These are phyloP conservation scores for Diddensiella caesifluorescens DNA, from an alignment of 805 yeast species.

Conservation along the genomic window DNA sequence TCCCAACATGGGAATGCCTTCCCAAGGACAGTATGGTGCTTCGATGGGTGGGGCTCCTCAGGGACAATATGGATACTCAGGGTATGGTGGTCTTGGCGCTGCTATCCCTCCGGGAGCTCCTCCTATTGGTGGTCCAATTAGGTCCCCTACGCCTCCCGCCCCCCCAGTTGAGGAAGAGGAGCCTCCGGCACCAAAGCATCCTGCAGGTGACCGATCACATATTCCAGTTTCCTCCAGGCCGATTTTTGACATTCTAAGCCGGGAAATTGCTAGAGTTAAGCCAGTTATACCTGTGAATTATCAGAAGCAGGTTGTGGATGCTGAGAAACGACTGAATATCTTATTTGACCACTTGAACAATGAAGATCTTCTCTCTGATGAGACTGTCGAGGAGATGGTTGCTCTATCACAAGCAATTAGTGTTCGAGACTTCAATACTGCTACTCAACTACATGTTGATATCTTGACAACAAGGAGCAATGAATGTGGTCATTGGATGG, in stretches of 20 bases:
- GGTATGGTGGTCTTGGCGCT: constrained; percentile 6
- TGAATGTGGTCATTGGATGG: constrained; percentile 88
- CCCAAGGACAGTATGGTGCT: constrained; percentile 5
- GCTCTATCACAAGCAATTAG: constrained; percentile 48
- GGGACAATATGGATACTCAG: constrained; percentile 4
- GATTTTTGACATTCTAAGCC: constrained; percentile 51
- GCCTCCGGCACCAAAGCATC: constrained; percentile 34
- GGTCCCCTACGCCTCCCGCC: constrained; percentile 15
- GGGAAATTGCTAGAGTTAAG: constrained; percentile 54
- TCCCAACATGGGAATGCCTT: constrained; percentile 9
- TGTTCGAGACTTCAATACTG: constrained; percentile 51
- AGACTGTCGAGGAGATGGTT: constrained; percentile 49
- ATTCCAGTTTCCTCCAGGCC: constrained; percentile 55
- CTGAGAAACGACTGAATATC: constrained; percentile 73
- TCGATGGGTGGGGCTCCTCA: constrained; percentile 8
- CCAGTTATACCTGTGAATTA: constrained; percentile 73
- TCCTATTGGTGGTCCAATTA: constrained; percentile 9
- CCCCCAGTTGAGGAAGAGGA: constrained; percentile 21
- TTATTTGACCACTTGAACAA: constrained; percentile 75
- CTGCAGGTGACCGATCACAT: constrained; percentile 64
- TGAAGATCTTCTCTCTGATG: constrained; percentile 55
- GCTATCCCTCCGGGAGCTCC: constrained; percentile 16
- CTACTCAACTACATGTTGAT: constrained; percentile 45
- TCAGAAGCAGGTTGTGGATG: constrained; percentile 66
- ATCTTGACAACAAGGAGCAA: constrained; percentile 59